These are phyloP conservation scores for Amanita polypyramis DNA, from an alignment of 768 basidiomycete genomes.

Conservation along the genomic window DNA sequence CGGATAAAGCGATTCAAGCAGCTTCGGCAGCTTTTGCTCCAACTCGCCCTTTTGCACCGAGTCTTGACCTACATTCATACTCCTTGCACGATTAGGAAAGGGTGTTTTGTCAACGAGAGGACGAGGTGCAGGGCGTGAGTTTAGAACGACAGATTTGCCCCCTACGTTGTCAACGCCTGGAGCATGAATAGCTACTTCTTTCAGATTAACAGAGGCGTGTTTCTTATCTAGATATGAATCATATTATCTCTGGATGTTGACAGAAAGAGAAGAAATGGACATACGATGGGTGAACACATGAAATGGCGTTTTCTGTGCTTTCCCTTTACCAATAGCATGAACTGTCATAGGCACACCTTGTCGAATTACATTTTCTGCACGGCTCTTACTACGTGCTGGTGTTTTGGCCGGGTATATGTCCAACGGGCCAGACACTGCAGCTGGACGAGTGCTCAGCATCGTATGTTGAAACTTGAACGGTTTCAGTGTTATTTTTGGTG, in stretches of 20 bases:
- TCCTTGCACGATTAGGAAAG: constrained; percentile 47
- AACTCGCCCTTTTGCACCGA: too few species aligned
- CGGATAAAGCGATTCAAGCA: constrained; percentile 21
- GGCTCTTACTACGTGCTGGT: constrained; percentile 7
- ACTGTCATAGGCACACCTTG: neutral
- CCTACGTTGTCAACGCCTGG: neutral
- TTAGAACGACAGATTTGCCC: neutral
- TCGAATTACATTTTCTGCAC: neutral
- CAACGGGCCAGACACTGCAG: neutral
- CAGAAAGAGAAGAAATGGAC: neutral
- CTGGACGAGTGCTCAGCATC: neutral
- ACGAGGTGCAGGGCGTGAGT: constrained; percentile 14
- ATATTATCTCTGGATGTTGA: neutral
- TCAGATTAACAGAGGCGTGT: neutral
- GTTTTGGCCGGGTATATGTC: neutral
- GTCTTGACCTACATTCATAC: constrained; percentile 23
- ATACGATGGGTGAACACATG: neutral
- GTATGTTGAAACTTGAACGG: neutral
- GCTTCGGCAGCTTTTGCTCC: constrained; percentile 18
- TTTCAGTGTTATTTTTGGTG: too few species aligned
- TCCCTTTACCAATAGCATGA: neutral
- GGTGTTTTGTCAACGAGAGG: constrained; percentile 72
- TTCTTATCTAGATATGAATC: neutral
- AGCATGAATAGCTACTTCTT: neutral
- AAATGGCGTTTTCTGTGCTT: neutral